Percentiles rank a stretch among this genome's conserved stretches.
phyloP scores from a whole-genome alignment of 352 stramenopile species.

The Blastocystis sp. region DNA sequence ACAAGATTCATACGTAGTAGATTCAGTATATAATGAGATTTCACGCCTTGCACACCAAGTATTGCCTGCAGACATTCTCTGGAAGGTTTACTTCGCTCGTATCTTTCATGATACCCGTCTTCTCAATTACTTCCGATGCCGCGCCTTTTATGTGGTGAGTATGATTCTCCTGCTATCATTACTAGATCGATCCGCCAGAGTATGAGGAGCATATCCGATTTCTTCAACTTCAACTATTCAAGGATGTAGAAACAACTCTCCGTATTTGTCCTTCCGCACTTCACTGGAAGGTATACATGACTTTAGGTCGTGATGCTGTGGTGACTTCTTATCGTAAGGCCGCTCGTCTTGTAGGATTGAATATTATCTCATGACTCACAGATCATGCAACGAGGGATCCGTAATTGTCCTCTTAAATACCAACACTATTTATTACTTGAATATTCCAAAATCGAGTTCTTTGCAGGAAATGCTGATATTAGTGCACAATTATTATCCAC shows the following conservation, averaged over 20 bases:
- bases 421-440: background rate
- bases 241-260: background rate
- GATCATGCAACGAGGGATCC: constrained; percentile 24
- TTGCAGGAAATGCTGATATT: background rate
- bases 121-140: background rate
- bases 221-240: background rate
- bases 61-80: background rate
- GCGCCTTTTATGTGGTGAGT: background rate
- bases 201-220: background rate
- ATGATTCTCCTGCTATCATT: background rate
- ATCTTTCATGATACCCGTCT: background rate
- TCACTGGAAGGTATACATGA: constrained; percentile 5
- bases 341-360: background rate
- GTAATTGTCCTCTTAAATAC: background rate
- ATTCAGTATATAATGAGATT: background rate
- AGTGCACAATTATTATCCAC: background rate
- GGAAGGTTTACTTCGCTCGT: constrained; percentile 13
- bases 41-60: background rate
- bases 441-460: constrained; percentile 8
- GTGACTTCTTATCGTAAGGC: background rate
- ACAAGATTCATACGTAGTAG: background rate
- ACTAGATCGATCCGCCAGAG: background rate
- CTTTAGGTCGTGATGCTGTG: background rate
- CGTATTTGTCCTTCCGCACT: background rate
- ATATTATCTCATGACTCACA: background rate